These are phyloP conservation scores for Nasturtium officinale DNA, from an alignment of 345 rosid species.

Conservation along the genomic window DNA sequence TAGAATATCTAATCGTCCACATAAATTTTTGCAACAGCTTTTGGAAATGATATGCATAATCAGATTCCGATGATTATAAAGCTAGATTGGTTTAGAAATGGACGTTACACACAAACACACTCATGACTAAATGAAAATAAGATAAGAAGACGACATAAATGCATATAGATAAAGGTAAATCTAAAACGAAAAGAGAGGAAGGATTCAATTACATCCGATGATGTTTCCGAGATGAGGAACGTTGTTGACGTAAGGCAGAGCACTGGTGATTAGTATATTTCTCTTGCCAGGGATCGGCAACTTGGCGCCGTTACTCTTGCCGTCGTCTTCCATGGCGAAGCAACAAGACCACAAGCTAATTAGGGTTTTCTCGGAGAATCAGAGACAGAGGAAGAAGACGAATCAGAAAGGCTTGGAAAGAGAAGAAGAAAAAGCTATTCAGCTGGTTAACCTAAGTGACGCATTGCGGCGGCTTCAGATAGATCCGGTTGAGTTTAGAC, in stretches of 20 bases:
- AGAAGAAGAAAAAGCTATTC: neutral
- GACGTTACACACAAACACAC: no score
- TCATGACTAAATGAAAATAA: no score
- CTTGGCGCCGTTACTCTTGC: slow-evolving; percentile 42
- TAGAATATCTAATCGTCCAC: no score
- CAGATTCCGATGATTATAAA: no score
- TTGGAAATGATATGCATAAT: no score
- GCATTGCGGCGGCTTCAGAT: neutral
- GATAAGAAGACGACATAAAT: no score
- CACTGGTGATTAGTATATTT: slow-evolving; percentile 86
- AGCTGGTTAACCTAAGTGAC: slow-evolving; percentile 24
- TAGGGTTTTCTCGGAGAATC: no score
- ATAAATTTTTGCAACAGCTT: no score
- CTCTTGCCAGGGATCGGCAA: slow-evolving; percentile 78
- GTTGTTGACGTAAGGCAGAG: slow-evolving; percentile 93
- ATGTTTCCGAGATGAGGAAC: slow-evolving; percentile 95
- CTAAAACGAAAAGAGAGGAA: no score
- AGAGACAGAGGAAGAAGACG: neutral
- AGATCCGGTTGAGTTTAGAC: slow-evolving; percentile 28
- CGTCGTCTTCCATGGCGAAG: neutral
- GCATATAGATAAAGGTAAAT: no score
- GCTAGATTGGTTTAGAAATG: no score
- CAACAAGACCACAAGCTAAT: no score
- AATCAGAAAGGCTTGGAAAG: slow-evolving; percentile 9
- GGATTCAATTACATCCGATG: slow-evolving; percentile 52